A percentile compares a stretch with the other conserved stretches of the same genome.
Evolutionary conservation across 2,329 filamentous ascomycete genomes (phyloP).

Genomic region (Fusarium tricinctum): DNA sequence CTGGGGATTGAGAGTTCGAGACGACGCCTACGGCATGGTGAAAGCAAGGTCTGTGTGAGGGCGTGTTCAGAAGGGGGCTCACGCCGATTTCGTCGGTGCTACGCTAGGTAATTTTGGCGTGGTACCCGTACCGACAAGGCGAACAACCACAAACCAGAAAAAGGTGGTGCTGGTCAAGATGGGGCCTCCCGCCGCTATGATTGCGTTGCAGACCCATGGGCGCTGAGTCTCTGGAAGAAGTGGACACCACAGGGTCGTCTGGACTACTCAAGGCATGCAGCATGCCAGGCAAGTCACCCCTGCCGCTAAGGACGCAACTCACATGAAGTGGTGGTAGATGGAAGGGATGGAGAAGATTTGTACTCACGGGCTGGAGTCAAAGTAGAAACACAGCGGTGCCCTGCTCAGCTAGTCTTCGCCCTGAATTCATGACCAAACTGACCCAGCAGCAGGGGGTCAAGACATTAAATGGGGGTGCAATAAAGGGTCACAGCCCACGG

Average conservation of each 20-base stretch:
- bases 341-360: constrained; percentile 53
- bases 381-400: constrained; percentile 25
- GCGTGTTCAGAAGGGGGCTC: constrained; percentile 31
- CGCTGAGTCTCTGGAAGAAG: constrained; percentile 40
- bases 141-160: constrained; percentile 48
- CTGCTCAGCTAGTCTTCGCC: constrained; percentile 35
- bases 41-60: constrained; percentile 24
- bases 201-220: constrained; percentile 44
- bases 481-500: constrained; percentile 12
- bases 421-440: constrained; percentile 3
- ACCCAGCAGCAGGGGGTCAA: constrained; percentile 10
- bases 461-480: not conserved
- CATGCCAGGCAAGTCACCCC: constrained; percentile 35
- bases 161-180: constrained; percentile 39
- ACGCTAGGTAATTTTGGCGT: constrained; percentile 42
- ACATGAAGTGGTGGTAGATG: constrained; percentile 41
- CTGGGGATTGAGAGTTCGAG: constrained; percentile 43
- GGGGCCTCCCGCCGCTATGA: constrained; percentile 37
- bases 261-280: constrained; percentile 36
- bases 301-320: constrained; percentile 48
- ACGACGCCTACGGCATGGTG: constrained; percentile 23
- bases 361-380: constrained; percentile 46
- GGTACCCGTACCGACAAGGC: constrained; percentile 35
- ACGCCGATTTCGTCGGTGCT: constrained; percentile 27
- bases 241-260: constrained; percentile 44